Evolutionary conservation across 441 rosid genomes (phyloP), one percentile per base, ranked within the genome.

Genomic region (Populus hybrid): DNA sequence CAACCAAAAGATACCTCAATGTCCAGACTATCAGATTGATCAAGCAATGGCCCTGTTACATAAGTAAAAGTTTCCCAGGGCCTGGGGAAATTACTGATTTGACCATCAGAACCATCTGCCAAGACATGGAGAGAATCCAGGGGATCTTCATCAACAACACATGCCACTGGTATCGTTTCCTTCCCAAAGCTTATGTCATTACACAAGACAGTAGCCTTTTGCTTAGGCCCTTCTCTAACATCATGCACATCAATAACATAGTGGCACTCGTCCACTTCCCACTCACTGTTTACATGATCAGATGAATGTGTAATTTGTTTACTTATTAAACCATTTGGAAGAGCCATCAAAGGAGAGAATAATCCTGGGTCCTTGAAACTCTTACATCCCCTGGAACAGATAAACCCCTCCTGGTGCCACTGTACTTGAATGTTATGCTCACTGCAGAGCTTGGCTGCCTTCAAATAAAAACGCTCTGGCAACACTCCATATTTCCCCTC

Each of bases 361-460:
- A 79, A 67, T 74, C 78, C 79, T 18, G 81, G 77, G 53, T 89
- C 91, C 82, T 85, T 88, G 70, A 78, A 81, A 79, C 85, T 84
- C 84, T 86, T 89, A 78, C 99, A 97, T 73, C 97, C 92, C 82
- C 93, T 94, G 69, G 94, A 83, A 82, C 99, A 97, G 74, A 88
- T 65, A 82, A 84, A 97, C 69, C 90, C 94, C 73, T 92, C 94
- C 38, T 32, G 91, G 82, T 97, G 98, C 99, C 99, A 97, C 81
- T 88, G 88, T 23, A 94, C 91, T 74, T 80, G 91, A 80, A 94
- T 86, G 76, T 90, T 91, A 70, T 90, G 88, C 87, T 97, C 99
- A 75, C 99, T 94, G 78, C 98, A 94, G 53, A 94, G 92, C 80
- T 87, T 97, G 82, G 98, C 99, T 36, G 98, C 99, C 89, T 89